Evolutionary conservation across 2,329 filamentous ascomycete species (phyloP), one percentile per base, ranked within the genome.

Genomic region (Neofusicoccum cordaticola): DNA sequence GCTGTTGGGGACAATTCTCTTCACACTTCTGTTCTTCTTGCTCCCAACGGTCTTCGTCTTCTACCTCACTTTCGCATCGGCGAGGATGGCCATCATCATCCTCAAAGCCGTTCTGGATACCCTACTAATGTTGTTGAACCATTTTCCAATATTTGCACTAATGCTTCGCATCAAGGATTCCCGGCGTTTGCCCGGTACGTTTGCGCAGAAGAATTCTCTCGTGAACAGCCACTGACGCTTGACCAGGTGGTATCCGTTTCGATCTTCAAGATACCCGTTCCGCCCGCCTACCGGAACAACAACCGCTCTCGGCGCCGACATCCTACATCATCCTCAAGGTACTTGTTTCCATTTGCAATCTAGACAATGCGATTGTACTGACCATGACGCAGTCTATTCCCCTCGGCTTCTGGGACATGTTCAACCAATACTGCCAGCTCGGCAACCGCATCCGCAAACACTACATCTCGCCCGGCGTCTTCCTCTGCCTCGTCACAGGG

Each of bases 81-180:
- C 94, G 41, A 87, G 96, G 57, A 97, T 99, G 90, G 87, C 89
- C 68, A 98, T 98, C 70, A 99, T 99, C 68, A 89, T 89, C 12
- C 81, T 98, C 67, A 99, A 98, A 77, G 96, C 94, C 12, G 85
- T 87, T 15, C 88, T 99, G 65, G 95, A 99, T 78, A 97, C 94
- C 2, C 85, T 93, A 71, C 84, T 99, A 69, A 96, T 95, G 48
- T 97, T 91, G 78, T 80, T 99, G 65, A 99, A 99, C 74, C 96
- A 99, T 78, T 99, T 99, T 71, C 96, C 95, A 6, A 85, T 99
- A 15, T 99, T 99, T 79, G 95, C 95, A 34, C 82, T 98, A 65
- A 99, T 99, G 96, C 83, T 99, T 66, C 86, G 94, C 71, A 84
- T 97, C 70, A 99, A 99, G 78, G 96, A 99, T 78, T 92, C 93